Evolutionary conservation across 2,329 filamentous ascomycete species (phyloP).

Genomic region (Neonectria sp.): DNA sequence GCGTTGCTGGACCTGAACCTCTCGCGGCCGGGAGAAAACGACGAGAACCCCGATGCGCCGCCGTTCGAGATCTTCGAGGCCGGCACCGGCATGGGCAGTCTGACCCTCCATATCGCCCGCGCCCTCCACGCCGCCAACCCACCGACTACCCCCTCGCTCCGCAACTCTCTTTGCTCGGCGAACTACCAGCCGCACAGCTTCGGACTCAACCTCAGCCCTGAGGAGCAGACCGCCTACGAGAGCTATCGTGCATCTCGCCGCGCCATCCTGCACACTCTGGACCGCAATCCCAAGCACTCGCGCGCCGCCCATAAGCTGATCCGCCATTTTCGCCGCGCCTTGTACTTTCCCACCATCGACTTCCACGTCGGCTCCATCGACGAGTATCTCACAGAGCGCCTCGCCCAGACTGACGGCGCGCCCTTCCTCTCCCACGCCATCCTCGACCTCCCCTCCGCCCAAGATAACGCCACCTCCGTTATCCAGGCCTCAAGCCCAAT

Average conservation of each 20-base stretch:
- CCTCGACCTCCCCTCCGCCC: slow-evolving; percentile 79
- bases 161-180: slow-evolving; percentile 49
- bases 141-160: slow-evolving; percentile 60
- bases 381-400: slow-evolving; percentile 72
- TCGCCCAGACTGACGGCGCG: slow-evolving; percentile 56
- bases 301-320: slow-evolving; percentile 76
- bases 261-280: slow-evolving; percentile 83
- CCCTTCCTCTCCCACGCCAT: slow-evolving; percentile 81
- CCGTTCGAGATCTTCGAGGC: slow-evolving; percentile 85
- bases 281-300: slow-evolving; percentile 74
- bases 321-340: slow-evolving; percentile 76
- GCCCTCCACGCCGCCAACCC: slow-evolving; percentile 83
- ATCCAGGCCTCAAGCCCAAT: slow-evolving; percentile 73
- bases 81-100: slow-evolving; percentile 86
- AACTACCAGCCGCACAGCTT: slow-evolving; percentile 36
- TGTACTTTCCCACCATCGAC: slow-evolving; percentile 79
- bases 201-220: slow-evolving; percentile 48
- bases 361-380: slow-evolving; percentile 80
- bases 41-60: slow-evolving; percentile 52
- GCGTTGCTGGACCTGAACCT: slow-evolving; percentile 83
- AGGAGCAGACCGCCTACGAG: slow-evolving; percentile 56
- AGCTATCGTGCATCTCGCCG: slow-evolving; percentile 67
- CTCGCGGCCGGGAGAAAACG: slow-evolving; percentile 54
- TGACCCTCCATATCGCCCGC: slow-evolving; percentile 82
- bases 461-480: slow-evolving; percentile 63